Base-by-base conservation (phyloP, 2,329 filamentous ascomycete genomes). In the Periconia digitata region DNA sequence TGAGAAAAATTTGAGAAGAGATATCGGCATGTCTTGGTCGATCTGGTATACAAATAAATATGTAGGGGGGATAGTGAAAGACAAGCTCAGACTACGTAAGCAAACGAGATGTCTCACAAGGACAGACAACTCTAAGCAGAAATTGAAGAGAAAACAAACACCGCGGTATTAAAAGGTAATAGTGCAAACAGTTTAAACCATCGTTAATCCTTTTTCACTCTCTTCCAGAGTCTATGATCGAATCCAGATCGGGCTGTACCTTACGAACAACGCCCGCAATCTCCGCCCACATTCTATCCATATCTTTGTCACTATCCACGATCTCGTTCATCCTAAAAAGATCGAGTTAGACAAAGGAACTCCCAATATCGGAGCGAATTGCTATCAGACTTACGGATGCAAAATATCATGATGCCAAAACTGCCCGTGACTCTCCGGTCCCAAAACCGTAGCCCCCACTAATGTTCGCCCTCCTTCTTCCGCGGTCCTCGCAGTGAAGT, bases 331-430 rank as follows among this genome's bases (percentile, higher is more conserved):
- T 24, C 12, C 43, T 45, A 29, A 13, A 27, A 12, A 17, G n/a
- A 2, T 32, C 27, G 27, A 10, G 8, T 32, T 32, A 32, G 27
- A n/a, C n/a, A n/a, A n/a, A n/a, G n/a, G n/a, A n/a, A n/a, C n/a
- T n/a, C n/a, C n/a, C n/a, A n/a, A n/a, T 17, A 16, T 37, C 17
- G 36, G 5, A 29, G 17, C 6, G 6, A 29, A 16, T 29, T 8
- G 15, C 37, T 22, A 38, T n/a, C n/a, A 41, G 18, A 48, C 45
- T 44, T 40, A 48, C 49, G 49, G 44, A 35, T 45, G 35, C 24
- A 51, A 27, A 29, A 47, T 24, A 45, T 51, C 49, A 43, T 51
- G 44, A 37, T 40, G 24, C 49, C 49, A 51, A 24, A 44, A 51
- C 39, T 18, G 27, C 13, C 49, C 45, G n/a, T 41, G 34, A 42